These are phyloP conservation scores for Hortiboletus flavorubellus DNA, from an alignment of 768 basidiomycete genomes.

Conservation along the genomic window DNA sequence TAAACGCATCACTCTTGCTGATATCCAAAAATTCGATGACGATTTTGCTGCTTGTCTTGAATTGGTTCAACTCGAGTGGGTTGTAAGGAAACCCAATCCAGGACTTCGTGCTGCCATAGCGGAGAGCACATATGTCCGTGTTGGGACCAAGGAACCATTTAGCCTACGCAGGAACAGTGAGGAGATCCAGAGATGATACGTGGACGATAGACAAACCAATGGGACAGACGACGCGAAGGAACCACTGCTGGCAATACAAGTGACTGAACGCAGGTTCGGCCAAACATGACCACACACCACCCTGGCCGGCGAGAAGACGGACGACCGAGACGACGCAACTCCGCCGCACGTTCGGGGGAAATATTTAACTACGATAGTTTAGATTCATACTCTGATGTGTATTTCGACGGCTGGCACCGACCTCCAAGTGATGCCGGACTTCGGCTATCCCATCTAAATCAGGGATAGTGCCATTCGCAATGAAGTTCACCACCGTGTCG, in stretches of 20 bases:
- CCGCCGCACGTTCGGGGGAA: background rate
- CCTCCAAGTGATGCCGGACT: conserved; percentile 5
- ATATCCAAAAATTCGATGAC: conserved; percentile 18
- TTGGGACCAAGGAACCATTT: conserved; percentile 13
- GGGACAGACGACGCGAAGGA: conserved; percentile 9
- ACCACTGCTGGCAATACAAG: conserved; percentile 9
- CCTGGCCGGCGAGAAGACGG: conserved; percentile 10
- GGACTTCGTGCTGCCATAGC: conserved; percentile 5
- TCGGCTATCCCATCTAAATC: background rate
- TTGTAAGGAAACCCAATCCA: conserved; percentile 8
- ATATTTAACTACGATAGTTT: conserved; percentile 1
- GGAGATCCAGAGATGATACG: background rate
- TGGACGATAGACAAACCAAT: too few relatives aligned
- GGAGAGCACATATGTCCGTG: background rate
- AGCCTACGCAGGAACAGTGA: conserved; percentile 2
- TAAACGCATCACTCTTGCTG: background rate
- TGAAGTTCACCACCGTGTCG: conserved; percentile 5
- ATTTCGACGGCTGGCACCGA: background rate
- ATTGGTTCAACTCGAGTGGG: conserved; percentile 7
- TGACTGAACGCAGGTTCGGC: conserved; percentile 11
- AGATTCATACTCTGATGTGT: background rate
- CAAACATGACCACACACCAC: conserved; percentile 13
- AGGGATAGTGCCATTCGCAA: conserved; percentile 9
- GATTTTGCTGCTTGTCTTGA: background rate
- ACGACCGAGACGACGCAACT: conserved; percentile 12